Evolutionary conservation across 768 basidiomycete species (phyloP).

Genomic region (Trametopsis cervina): DNA sequence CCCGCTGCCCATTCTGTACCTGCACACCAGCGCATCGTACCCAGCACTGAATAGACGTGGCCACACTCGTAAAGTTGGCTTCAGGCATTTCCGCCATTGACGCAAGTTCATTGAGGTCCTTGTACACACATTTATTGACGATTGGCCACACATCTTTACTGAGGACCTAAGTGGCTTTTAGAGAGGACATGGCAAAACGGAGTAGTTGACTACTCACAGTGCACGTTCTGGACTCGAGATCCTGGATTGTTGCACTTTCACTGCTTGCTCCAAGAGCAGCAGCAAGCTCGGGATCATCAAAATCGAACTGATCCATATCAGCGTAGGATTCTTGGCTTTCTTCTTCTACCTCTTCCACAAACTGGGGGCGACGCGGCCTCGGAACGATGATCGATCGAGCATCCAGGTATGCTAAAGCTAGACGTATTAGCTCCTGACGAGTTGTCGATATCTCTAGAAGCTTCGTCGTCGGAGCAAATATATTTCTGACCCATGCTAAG

Average conservation of each 20-base stretch:
- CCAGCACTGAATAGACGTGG: slow-evolving; percentile 60
- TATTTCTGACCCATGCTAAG: slow-evolving; percentile 52
- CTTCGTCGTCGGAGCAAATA: slow-evolving; percentile 41
- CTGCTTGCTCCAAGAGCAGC: slow-evolving; percentile 39
- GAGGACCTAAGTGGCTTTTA: slow-evolving; percentile 35
- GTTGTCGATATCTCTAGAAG: slow-evolving; percentile 34
- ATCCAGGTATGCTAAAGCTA: slow-evolving; percentile 57
- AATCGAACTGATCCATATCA: slow-evolving; percentile 52
- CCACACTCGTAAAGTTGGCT: slow-evolving; percentile 14
- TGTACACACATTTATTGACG: slow-evolving; percentile 48
- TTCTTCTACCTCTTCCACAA: slow-evolving; percentile 17
- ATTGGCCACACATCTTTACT: slow-evolving; percentile 41
- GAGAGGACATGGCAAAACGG: neutral
- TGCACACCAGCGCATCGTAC: slow-evolving; percentile 59
- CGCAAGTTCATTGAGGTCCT: slow-evolving; percentile 33
- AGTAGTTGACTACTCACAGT: slow-evolving; percentile 32
- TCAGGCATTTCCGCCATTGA: neutral
- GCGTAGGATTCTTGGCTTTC: slow-evolving; percentile 75
- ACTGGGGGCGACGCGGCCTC: slow-evolving; percentile 27
- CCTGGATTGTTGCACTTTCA: slow-evolving; percentile 18
- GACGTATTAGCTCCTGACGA: slow-evolving; percentile 46
- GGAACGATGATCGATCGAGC: slow-evolving; percentile 45
- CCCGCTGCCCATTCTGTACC: slow-evolving; percentile 43
- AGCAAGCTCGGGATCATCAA: slow-evolving; percentile 49
- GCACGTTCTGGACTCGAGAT: slow-evolving; percentile 41